Percentiles rank a stretch among this genome's conserved stretches.
These are phyloP conservation scores for Rubus parviflorus DNA, from an alignment of 306 rosid genomes.

Conservation along the genomic window DNA sequence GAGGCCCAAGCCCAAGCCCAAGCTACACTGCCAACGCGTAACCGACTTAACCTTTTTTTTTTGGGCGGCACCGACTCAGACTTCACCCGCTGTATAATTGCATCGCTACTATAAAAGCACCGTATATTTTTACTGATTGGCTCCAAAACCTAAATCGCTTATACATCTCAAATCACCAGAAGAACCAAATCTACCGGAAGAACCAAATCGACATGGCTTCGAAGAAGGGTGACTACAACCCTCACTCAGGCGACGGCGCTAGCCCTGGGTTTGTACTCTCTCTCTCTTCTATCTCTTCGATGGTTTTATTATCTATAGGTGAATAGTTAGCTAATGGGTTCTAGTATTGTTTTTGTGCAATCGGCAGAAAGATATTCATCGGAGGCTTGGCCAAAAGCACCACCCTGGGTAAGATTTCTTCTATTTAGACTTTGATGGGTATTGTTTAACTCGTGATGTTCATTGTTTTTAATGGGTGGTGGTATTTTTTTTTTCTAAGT, in stretches of 20 bases:
- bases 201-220: constrained; percentile 45
- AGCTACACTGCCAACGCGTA: background rate
- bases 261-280: constrained; percentile 66
- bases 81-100: background rate
- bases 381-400: constrained; percentile 88
- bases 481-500: too few species aligned
- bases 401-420: constrained; percentile 42
- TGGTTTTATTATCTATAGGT: background rate
- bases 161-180: background rate
- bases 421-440: background rate
- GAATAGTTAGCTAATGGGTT: background rate
- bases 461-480: too few species aligned
- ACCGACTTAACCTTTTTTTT: background rate
- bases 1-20: background rate
- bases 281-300: background rate
- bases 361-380: constrained; percentile 70
- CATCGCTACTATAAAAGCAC: background rate
- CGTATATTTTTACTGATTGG: background rate
- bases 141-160: constrained; percentile 4
- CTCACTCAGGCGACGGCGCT: constrained; percentile 76
- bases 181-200: background rate
- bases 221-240: constrained; percentile 48
- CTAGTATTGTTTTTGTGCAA: background rate
- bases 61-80: background rate
- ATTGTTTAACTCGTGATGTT: background rate